Percentiles rank a stretch among this genome's conserved stretches.
Evolutionary conservation across 2,329 filamentous ascomycete genomes (phyloP).

Genomic region (Alternaria tenuissima): DNA sequence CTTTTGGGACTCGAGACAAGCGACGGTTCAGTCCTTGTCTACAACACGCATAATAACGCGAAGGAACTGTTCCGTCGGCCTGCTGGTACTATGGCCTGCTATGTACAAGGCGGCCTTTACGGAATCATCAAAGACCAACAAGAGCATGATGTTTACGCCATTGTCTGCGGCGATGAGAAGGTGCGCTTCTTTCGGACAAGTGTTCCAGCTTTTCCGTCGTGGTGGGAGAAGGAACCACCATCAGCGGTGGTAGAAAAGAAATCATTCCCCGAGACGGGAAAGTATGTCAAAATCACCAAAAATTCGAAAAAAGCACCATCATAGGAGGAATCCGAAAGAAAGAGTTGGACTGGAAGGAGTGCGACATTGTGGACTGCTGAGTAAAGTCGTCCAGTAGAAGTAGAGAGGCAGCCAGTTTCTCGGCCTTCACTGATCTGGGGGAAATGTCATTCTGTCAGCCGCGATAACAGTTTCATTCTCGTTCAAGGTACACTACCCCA

Average conservation of each 20-base stretch:
- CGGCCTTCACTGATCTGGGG: not conserved
- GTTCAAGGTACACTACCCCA: not conserved
- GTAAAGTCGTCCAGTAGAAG: not conserved
- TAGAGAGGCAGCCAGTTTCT: not conserved
- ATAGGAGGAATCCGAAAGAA: not conserved
- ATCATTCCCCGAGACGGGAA: constrained; percentile 25
- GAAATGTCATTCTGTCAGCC: not conserved
- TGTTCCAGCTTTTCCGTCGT: constrained; percentile 16
- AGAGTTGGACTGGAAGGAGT: constrained; percentile 13
- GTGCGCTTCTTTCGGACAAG: constrained; percentile 33
- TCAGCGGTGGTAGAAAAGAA: not conserved
- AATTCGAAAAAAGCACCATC: not conserved
- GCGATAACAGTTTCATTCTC: not conserved
- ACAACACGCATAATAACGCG: constrained; percentile 31
- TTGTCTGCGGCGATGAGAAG: constrained; percentile 35
- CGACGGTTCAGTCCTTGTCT: constrained; percentile 36
- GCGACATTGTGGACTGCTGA: constrained; percentile 16
- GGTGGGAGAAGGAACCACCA: constrained; percentile 26
- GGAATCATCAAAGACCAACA: constrained; percentile 17
- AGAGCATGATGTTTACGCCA: constrained; percentile 28
- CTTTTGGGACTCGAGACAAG: constrained; percentile 24
- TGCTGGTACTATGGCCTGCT: constrained; percentile 14
- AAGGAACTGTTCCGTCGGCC: constrained; percentile 40
- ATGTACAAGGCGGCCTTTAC: constrained; percentile 24
- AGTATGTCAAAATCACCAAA: constrained; percentile 32